phyloP scores from a whole-genome alignment of 1,139 yeast genomes.

The Lodderomyces margitis region DNA sequence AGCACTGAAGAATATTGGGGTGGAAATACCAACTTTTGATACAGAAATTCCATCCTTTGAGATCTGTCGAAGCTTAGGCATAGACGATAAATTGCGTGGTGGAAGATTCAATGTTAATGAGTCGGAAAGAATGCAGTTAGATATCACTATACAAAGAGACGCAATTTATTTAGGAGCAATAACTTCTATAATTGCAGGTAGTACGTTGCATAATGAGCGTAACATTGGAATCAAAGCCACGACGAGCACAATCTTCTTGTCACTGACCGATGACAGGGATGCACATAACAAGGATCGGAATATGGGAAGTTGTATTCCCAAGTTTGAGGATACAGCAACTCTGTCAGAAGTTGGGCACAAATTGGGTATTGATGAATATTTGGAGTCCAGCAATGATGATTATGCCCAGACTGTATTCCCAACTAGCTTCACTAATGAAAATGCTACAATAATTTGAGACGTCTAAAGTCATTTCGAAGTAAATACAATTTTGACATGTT shows the following conservation, averaged over 20 bases:
- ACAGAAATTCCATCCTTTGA: not conserved
- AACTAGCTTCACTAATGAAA: no score
- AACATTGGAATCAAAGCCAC: not conserved
- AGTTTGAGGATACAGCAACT: not conserved
- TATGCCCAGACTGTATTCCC: not conserved
- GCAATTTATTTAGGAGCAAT: not conserved
- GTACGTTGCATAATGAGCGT: not conserved
- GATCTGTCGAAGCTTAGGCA: not conserved
- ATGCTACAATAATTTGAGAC: no score
- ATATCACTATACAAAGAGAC: not conserved
- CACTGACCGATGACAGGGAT: not conserved
- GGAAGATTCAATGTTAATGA: not conserved
- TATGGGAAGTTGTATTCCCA: not conserved
- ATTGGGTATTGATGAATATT: not conserved
- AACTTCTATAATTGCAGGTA: not conserved
- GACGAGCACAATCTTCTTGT: not conserved
- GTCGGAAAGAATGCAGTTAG: not conserved
- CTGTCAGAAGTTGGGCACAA: not conserved
- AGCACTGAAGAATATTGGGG: not conserved
- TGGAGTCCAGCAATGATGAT: not conserved
- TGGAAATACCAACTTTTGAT: not conserved
- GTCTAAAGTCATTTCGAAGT: no score
- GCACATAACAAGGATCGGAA: not conserved
- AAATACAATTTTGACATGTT: no score
- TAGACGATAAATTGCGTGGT: not conserved